Conservation (phyloP, 352 stramenopile species). For the Phytophthora pinifolia region DNA sequence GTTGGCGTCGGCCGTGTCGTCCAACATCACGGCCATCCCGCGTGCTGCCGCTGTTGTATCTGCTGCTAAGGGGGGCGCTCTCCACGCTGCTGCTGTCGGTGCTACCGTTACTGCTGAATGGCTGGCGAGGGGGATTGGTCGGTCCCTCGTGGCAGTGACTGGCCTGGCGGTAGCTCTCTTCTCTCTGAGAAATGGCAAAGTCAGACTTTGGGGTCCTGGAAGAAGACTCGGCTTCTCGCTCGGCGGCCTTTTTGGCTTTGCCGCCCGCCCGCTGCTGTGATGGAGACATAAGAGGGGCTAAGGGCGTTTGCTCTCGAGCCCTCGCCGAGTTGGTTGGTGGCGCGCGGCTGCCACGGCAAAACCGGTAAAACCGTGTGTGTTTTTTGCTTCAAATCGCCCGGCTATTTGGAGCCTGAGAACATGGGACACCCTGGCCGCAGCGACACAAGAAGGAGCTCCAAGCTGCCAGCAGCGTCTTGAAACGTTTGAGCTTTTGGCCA, state of each 20-base stretch:
- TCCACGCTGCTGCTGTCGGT: slow-evolving; percentile 11
- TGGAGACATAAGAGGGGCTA: slow-evolving; percentile 4
- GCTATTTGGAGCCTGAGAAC: too few species aligned
- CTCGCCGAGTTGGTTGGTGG: too few species aligned
- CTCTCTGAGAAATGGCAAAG: slow-evolving; percentile 10
- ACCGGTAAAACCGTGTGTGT: background rate
- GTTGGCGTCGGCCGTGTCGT: slow-evolving; percentile 53
- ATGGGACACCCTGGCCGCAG: too few species aligned
- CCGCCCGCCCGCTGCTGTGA: background rate
- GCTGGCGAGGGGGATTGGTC: slow-evolving; percentile 22
- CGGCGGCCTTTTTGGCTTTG: slow-evolving; percentile 8
- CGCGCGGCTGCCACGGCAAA: background rate
- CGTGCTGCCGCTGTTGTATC: background rate
- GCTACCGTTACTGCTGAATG: slow-evolving; percentile 20
- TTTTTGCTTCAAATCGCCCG: too few species aligned
- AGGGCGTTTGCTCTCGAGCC: too few species aligned
- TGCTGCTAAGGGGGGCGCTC: background rate
- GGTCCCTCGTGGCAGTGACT: slow-evolving; percentile 28
- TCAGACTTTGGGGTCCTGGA: background rate
- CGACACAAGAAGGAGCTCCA: too few species aligned
- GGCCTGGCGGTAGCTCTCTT: background rate
- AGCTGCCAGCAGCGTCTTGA: too few species aligned
- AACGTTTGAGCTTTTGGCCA: too few species aligned
- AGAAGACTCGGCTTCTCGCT: slow-evolving; percentile 3
- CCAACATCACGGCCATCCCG: slow-evolving; percentile 31